Conservation (phyloP, 345 rosid genomes). For the Melaleuca quinquenervia region DNA sequence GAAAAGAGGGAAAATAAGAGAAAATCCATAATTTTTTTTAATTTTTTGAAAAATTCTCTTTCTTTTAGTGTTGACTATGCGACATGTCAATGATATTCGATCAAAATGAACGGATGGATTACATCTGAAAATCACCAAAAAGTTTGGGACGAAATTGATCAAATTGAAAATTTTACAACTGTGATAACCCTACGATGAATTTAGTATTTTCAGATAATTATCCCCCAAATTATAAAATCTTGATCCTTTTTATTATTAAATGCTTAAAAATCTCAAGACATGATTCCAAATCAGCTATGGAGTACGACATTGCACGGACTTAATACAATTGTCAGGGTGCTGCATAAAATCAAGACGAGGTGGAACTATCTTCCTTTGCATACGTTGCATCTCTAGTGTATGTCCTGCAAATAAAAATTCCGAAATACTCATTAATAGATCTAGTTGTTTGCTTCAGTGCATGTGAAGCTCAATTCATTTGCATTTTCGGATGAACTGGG, state of each 20-base stretch:
- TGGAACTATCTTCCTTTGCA: neutral
- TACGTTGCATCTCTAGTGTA: neutral
- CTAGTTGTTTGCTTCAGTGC: neutral
- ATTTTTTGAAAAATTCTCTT: neutral
- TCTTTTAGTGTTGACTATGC: fast-evolving
- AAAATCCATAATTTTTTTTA: neutral
- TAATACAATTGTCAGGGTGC: neutral
- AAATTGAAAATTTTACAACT: too few species aligned
- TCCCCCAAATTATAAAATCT: neutral
- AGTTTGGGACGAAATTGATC: neutral
- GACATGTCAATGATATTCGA: fast-evolving
- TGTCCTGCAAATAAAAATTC: neutral
- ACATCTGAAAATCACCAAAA: neutral
- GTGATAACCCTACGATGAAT: neutral
- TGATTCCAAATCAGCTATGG: neutral
- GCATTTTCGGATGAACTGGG: neutral
- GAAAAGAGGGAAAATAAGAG: neutral
- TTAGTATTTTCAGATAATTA: neutral
- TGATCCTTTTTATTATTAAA: neutral
- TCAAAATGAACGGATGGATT: neutral
- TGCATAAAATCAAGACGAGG: neutral
- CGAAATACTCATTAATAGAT: neutral
- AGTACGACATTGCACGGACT: neutral
- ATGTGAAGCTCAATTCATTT: neutral
- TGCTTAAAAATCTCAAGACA: neutral